These are phyloP conservation scores for Podospora didyma DNA, from an alignment of 495 filamentous ascomycete species.

Conservation along the genomic window DNA sequence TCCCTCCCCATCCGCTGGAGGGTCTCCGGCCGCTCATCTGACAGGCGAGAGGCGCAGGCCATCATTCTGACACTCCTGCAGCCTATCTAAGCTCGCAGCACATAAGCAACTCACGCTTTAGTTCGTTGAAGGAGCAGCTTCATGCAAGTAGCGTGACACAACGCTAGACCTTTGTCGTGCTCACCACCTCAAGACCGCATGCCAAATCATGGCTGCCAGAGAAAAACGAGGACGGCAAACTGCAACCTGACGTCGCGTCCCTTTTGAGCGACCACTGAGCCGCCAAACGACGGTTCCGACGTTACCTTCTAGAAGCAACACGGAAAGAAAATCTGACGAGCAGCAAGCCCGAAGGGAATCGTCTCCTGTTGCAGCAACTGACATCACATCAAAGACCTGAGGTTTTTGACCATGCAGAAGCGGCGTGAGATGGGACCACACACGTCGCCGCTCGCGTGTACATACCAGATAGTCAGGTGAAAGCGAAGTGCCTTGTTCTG, in stretches of 20 bases:
- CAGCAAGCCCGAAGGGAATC: not conserved
- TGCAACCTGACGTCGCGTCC: conserved; percentile 1
- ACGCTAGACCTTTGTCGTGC: not conserved
- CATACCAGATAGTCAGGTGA: no score
- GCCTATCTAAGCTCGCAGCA: not conserved
- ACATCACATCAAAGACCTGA: not conserved
- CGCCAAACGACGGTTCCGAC: not conserved
- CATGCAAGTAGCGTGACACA: conserved; percentile 6
- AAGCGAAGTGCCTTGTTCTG: no score
- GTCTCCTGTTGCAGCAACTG: not conserved
- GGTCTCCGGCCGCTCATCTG: conserved; percentile 11
- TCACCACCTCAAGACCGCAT: not conserved
- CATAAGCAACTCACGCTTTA: conserved; percentile 5
- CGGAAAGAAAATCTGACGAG: not conserved
- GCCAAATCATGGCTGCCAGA: not conserved
- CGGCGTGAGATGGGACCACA: not conserved
- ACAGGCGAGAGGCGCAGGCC: conserved; percentile 19
- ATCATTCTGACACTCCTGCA: conserved; percentile 6
- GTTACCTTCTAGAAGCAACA: conserved; percentile 1
- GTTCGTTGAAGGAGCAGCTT: not conserved
- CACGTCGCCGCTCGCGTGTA: no score
- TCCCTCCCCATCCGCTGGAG: not conserved
- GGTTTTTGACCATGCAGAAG: not conserved
- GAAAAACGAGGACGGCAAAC: not conserved
- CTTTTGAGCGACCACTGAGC: not conserved